phyloP scores from a whole-genome alignment of 257 asterid genomes.

The Primulina eburnea region DNA sequence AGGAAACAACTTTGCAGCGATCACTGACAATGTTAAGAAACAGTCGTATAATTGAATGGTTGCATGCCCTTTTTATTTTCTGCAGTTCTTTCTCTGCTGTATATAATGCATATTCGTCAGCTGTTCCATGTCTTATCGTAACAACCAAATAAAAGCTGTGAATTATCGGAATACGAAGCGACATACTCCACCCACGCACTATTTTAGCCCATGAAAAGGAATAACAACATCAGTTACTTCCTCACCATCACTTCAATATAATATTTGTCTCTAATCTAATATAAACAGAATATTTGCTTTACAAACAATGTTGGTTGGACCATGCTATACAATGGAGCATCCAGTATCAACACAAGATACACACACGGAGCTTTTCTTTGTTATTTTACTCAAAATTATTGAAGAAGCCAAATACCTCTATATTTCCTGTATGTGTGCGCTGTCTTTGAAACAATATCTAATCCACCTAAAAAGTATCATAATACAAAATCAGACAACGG shows the following conservation, averaged over 20 bases:
- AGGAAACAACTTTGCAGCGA: too few relatives aligned
- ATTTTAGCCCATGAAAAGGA: background rate
- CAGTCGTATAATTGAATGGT: too few relatives aligned
- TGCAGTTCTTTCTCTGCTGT: background rate
- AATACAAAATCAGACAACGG: slow-evolving; percentile 58
- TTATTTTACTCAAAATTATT: slow-evolving; percentile 29
- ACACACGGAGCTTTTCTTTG: background rate
- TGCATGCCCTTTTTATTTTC: too few relatives aligned
- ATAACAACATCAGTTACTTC: background rate
- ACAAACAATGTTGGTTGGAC: slow-evolving; percentile 26
- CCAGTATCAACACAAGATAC: slow-evolving; percentile 24
- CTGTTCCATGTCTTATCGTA: background rate
- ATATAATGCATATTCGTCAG: background rate
- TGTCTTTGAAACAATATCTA: background rate
- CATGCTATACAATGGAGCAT: slow-evolving; percentile 24
- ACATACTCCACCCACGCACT: background rate
- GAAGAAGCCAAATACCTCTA: slow-evolving; percentile 18
- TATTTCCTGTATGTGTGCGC: slow-evolving; percentile 1
- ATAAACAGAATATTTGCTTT: slow-evolving; percentile 13
- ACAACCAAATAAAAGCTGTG: background rate
- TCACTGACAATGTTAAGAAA: too few relatives aligned
- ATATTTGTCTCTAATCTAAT: too few relatives aligned
- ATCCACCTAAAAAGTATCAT: slow-evolving; percentile 24
- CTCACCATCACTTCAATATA: background rate
- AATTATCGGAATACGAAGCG: background rate